These are phyloP conservation scores for Stenocarpella maydis DNA, from an alignment of 2,329 filamentous ascomycete species.

Conservation along the genomic window DNA sequence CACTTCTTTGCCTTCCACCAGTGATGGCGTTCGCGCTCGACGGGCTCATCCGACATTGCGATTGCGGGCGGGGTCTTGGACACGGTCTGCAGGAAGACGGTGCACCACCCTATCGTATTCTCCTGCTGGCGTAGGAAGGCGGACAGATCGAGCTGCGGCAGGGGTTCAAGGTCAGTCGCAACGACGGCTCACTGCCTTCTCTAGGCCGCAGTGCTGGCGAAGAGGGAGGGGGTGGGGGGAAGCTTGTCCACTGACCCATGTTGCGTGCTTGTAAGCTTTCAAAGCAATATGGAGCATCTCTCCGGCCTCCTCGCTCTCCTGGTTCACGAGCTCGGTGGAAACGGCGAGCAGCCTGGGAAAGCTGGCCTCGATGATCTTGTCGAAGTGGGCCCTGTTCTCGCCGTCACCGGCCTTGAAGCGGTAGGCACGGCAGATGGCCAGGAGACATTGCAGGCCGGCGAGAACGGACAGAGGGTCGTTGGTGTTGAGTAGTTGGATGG, in stretches of 20 bases:
- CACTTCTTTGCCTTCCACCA: slow-evolving; percentile 99
- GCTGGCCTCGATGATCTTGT: slow-evolving; percentile 89
- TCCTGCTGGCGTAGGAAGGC: slow-evolving; percentile 79
- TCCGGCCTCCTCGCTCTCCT: slow-evolving; percentile 91
- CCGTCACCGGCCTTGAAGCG: slow-evolving; percentile 87
- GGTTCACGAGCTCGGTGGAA: slow-evolving; percentile 86
- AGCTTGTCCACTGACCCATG: slow-evolving; percentile 74
- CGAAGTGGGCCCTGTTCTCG: slow-evolving; percentile 81
- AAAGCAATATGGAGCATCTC: slow-evolving; percentile 96
- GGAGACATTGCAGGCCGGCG: slow-evolving; percentile 89
- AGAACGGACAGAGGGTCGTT: slow-evolving; percentile 89
- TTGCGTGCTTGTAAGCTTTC: slow-evolving; percentile 98
- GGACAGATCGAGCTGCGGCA: slow-evolving; percentile 82
- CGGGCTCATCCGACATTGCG: slow-evolving; percentile 79
- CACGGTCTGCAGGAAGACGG: slow-evolving; percentile 89
- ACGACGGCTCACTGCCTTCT: background rate
- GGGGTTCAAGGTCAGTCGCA: slow-evolving; percentile 23
- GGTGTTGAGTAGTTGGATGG: slow-evolving; percentile 84
- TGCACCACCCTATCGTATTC: slow-evolving; percentile 93
- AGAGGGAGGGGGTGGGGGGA: slow-evolving; percentile 21
- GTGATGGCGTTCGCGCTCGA: slow-evolving; percentile 91
- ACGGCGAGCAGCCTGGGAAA: slow-evolving; percentile 90
- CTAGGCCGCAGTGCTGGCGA: background rate
- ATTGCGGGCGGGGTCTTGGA: slow-evolving; percentile 82
- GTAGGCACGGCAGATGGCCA: slow-evolving; percentile 95